These are phyloP conservation scores for Paxillus rubicundulus DNA, from an alignment of 768 basidiomycete genomes.

Conservation along the genomic window DNA sequence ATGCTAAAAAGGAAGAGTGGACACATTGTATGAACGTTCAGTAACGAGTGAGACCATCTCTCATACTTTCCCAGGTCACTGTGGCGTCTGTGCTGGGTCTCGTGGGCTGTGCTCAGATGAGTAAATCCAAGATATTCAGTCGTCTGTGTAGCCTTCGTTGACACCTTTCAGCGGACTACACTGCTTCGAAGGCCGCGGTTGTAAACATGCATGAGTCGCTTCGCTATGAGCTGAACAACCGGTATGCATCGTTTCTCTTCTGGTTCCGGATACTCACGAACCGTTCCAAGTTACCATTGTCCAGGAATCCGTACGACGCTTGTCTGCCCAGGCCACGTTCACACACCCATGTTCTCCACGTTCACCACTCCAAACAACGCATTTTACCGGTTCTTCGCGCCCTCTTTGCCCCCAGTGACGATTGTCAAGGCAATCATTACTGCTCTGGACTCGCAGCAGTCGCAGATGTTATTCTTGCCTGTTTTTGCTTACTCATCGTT, in stretches of 20 bases:
- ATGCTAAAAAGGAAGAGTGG: constrained; percentile 78
- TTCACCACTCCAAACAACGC: constrained; percentile 46
- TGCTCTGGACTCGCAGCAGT: constrained; percentile 79
- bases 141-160: not conserved
- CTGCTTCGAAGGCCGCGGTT: constrained; percentile 90
- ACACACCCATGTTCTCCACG: constrained; percentile 75
- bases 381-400: constrained; percentile 71
- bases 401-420: constrained; percentile 66
- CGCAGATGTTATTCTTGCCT: constrained; percentile 66
- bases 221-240: constrained; percentile 82
- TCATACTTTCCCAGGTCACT: constrained; percentile 54
- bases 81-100: constrained; percentile 74
- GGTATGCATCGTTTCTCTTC: constrained; percentile 38
- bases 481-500: constrained; percentile 66
- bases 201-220: constrained; percentile 79
- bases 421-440: constrained; percentile 81
- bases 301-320: constrained; percentile 86
- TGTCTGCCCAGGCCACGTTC: constrained; percentile 75
- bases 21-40: constrained; percentile 66
- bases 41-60: constrained; percentile 1
- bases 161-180: constrained; percentile 71
- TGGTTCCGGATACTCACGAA: not conserved
- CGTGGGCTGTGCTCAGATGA: constrained; percentile 70
- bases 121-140: constrained; percentile 41
- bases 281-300: constrained; percentile 53